These are phyloP conservation scores for Plasmodium ovale DNA, from an alignment of 169 alveolate species.

Conservation along the genomic window DNA sequence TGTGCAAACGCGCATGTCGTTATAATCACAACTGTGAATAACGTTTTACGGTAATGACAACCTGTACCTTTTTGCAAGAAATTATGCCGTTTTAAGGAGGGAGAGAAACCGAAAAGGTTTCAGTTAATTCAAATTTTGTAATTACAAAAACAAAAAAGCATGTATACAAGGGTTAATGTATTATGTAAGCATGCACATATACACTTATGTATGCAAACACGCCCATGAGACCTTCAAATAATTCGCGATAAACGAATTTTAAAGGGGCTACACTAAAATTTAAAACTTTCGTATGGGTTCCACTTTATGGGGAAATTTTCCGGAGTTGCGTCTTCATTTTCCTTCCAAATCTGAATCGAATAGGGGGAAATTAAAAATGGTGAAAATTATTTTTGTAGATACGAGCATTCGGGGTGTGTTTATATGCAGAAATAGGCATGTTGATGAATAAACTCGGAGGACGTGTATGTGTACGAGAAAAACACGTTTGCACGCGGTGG, in stretches of 20 bases:
- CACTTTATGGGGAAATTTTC: slow-evolving; percentile 85
- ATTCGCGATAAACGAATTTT: background rate
- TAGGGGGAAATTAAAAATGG: background rate
- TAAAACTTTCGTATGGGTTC: slow-evolving; percentile 80
- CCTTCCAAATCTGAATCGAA: slow-evolving; percentile 77
- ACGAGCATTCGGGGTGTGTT: background rate
- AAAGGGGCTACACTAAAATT: slow-evolving; percentile 44
- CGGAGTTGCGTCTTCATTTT: slow-evolving; percentile 85
- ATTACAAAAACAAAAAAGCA: slow-evolving; percentile 5
- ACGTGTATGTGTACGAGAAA: background rate
- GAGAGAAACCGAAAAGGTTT: too few species aligned
- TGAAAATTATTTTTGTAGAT: background rate
- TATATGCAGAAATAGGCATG: too few species aligned
- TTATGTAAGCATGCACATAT: background rate
- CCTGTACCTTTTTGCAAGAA: too few species aligned
- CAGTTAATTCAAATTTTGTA: background rate
- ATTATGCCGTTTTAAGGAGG: too few species aligned
- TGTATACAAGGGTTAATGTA: background rate
- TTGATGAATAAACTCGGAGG: too few species aligned
- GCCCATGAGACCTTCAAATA: background rate
- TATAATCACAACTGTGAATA: too few species aligned
- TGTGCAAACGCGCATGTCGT: too few species aligned
- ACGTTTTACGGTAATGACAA: too few species aligned
- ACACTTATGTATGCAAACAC: background rate
- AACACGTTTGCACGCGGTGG: too few species aligned